Percentiles rank a stretch among this genome's conserved stretches.
These are phyloP conservation scores for Balansia obtecta DNA, from an alignment of 2,329 filamentous ascomycete species.

Conservation along the genomic window DNA sequence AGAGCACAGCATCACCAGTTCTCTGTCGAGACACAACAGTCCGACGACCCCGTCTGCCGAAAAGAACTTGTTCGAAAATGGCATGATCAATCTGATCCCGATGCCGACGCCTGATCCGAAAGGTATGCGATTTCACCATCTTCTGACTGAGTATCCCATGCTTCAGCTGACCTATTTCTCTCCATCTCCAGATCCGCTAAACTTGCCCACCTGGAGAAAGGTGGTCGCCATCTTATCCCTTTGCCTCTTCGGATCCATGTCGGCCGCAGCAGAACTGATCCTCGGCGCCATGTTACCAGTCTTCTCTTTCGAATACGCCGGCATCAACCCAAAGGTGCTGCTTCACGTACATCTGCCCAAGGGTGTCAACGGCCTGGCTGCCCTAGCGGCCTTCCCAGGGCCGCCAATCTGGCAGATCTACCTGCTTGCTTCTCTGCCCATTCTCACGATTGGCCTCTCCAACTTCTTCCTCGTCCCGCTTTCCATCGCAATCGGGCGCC, in stretches of 20 bases:
- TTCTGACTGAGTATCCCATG: not conserved
- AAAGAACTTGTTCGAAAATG: not conserved
- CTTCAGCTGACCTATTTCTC: not conserved
- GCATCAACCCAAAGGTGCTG: not conserved
- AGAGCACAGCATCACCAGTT: not conserved
- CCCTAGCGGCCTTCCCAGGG: not conserved
- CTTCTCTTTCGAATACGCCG: slow-evolving; percentile 3
- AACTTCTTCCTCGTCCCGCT: slow-evolving; percentile 4
- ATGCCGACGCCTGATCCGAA: slow-evolving; percentile 2
- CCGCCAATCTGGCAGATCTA: slow-evolving; percentile 3
- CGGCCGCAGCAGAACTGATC: slow-evolving; percentile 1
- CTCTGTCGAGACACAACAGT: not conserved
- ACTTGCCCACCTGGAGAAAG: slow-evolving; percentile 1
- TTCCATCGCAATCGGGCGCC: slow-evolving; percentile 1
- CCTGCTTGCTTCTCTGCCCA: not conserved
- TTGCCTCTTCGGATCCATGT: slow-evolving; percentile 3
- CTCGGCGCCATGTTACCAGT: slow-evolving; percentile 2
- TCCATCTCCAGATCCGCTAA: not conserved
- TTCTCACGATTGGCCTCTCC: slow-evolving; percentile 1
- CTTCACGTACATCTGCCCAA: not conserved
- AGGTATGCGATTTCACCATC: not conserved
- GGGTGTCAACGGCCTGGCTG: not conserved
- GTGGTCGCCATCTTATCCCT: not conserved
- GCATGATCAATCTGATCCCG: slow-evolving; percentile 1
- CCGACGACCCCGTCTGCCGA: not conserved